Evolutionary conservation across 78 protist genomes (phyloP).

Genomic region (Tieghemostelium lacteum): DNA sequence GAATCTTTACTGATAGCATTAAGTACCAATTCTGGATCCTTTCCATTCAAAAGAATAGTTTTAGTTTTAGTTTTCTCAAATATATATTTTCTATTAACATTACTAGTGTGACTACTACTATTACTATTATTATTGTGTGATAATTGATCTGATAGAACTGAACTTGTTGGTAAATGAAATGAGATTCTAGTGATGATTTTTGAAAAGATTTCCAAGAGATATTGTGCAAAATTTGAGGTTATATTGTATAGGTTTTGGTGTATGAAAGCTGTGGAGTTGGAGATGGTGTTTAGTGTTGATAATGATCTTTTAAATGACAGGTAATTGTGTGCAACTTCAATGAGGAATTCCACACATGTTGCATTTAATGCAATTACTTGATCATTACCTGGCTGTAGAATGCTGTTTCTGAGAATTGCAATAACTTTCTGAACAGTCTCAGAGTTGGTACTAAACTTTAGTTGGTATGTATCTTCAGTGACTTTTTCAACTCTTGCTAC

Average conservation of each 20-base stretch:
- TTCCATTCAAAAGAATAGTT: neutral
- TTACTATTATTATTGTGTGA: neutral
- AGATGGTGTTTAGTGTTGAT: neutral
- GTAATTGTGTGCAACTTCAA: slow-evolving; percentile 14
- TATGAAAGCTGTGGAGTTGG: neutral
- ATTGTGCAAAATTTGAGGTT: neutral
- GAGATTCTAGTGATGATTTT: slow-evolving; percentile 20
- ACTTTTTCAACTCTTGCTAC: neutral
- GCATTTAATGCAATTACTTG: slow-evolving; percentile 27
- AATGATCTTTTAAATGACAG: neutral
- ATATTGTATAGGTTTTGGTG: neutral
- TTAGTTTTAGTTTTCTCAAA: neutral
- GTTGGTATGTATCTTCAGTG: neutral
- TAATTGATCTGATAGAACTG: neutral
- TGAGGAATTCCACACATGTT: slow-evolving; percentile 2
- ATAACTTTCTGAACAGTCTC: slow-evolving; percentile 6
- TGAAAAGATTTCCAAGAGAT: slow-evolving; percentile 61
- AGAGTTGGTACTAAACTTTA: neutral
- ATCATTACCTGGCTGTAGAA: slow-evolving; percentile 28
- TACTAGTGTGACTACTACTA: neutral
- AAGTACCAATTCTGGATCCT: neutral
- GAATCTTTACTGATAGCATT: neutral
- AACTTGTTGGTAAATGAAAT: neutral
- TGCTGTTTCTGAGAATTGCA: slow-evolving; percentile 51
- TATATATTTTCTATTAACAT: neutral